Percentiles rank a stretch among this genome's conserved stretches.
These are phyloP conservation scores for Noccaea bulbosa DNA, from an alignment of 345 rosid species.

Conservation along the genomic window DNA sequence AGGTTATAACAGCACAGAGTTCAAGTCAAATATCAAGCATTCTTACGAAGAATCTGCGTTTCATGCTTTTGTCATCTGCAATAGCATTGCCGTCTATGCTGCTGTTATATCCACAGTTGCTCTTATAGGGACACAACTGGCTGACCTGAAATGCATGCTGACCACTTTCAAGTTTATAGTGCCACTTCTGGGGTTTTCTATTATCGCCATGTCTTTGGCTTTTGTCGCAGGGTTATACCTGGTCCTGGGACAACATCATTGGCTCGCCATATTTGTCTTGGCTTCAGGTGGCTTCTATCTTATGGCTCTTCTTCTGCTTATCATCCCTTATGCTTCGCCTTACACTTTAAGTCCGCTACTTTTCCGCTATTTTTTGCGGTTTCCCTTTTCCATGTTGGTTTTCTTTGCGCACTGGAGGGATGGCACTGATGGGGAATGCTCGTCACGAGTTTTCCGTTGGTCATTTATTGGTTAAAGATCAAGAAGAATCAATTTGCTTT, in stretches of 20 bases:
- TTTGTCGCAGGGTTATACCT: conserved; percentile 31
- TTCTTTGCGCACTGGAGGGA: conserved; percentile 31
- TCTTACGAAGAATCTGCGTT: conserved; percentile 27
- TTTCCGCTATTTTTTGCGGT: conserved; percentile 27
- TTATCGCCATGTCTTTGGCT: conserved; percentile 28
- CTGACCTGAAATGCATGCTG: conserved; percentile 32
- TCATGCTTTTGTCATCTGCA: conserved; percentile 35
- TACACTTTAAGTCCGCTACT: conserved; percentile 23
- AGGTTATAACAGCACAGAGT: conserved; percentile 36
- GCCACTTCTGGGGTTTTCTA: conserved; percentile 34
- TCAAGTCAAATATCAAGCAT: conserved; percentile 25
- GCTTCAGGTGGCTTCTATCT: conserved; percentile 23
- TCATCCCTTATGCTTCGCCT: conserved; percentile 35
- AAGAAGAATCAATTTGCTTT: neutral
- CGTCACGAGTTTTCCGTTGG: conserved; percentile 25
- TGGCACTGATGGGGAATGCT: conserved; percentile 31
- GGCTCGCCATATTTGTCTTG: conserved; percentile 31
- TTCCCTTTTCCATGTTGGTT: conserved; percentile 33
- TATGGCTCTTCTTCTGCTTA: conserved; percentile 29
- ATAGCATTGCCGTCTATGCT: conserved; percentile 26
- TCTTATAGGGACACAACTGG: conserved; percentile 35
- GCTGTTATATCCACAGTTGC: conserved; percentile 31
- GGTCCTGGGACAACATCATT: conserved; percentile 28
- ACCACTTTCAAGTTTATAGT: conserved; percentile 32
- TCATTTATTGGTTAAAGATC: conserved; percentile 22